phyloP scores from a whole-genome alignment of 1,139 yeast species.

The Taphrina communis region DNA sequence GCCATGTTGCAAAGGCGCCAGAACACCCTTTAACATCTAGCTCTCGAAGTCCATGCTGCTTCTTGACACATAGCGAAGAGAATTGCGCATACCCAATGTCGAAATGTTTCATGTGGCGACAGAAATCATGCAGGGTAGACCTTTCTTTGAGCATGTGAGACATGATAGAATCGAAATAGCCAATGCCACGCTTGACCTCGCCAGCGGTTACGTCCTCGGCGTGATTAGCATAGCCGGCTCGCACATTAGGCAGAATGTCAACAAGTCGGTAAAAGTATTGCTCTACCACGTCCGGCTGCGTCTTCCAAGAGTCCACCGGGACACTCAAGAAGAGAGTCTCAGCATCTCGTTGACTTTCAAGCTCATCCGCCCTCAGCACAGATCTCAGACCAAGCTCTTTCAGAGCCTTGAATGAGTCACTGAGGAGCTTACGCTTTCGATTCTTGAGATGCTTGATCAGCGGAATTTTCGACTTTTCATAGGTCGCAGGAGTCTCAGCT shows the following conservation, averaged over 20 bases:
- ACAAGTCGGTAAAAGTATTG: slow-evolving; percentile 68
- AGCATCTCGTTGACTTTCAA: slow-evolving; percentile 66
- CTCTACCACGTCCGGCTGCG: slow-evolving; percentile 59
- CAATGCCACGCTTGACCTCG: slow-evolving; percentile 77
- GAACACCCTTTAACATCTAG: not conserved
- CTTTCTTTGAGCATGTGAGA: slow-evolving; percentile 47
- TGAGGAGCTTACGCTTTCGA: slow-evolving; percentile 77
- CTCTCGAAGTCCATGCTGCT: not conserved
- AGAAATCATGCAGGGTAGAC: slow-evolving; percentile 2
- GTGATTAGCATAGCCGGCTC: slow-evolving; percentile 65
- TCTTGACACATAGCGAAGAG: not conserved
- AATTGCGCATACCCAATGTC: not conserved
- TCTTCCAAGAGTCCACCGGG: slow-evolving; percentile 57
- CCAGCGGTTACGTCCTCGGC: slow-evolving; percentile 76
- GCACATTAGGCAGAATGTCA: slow-evolving; percentile 79
- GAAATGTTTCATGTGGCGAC: not conserved
- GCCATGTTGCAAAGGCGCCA: slow-evolving; percentile 1
- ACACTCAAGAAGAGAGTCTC: slow-evolving; percentile 64
- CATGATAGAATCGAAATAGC: slow-evolving; percentile 73
- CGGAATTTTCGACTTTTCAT: slow-evolving; percentile 13
- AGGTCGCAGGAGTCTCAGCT: slow-evolving; percentile 27
- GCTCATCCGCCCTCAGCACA: slow-evolving; percentile 67
- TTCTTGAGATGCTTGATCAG: slow-evolving; percentile 72
- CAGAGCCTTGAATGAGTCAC: slow-evolving; percentile 76
- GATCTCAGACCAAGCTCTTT: slow-evolving; percentile 76